These are phyloP conservation scores for Coleophoma cylindrospora DNA, from an alignment of 2,329 filamentous ascomycete species.

Conservation along the genomic window DNA sequence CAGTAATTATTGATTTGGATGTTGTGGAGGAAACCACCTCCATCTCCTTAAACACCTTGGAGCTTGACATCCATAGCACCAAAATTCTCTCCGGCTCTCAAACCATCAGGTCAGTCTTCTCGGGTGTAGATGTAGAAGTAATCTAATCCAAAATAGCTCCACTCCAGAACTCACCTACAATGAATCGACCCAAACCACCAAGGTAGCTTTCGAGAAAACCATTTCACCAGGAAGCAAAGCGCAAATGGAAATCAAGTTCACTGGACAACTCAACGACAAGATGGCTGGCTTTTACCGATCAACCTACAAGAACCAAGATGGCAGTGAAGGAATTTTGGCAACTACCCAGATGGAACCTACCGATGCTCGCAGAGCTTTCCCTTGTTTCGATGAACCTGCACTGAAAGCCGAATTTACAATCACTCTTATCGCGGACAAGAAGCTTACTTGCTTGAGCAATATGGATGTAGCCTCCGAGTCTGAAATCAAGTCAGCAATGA, in stretches of 20 bases:
- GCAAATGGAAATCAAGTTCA: conserved; percentile 72
- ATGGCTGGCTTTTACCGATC: conserved; percentile 98
- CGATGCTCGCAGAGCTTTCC: conserved; percentile 87
- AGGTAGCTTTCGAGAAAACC: conserved; percentile 69
- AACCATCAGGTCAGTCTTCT: conserved; percentile 36
- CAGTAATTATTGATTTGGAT: conserved; percentile 80
- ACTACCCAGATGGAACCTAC: conserved; percentile 97
- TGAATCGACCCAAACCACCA: conserved; percentile 75
- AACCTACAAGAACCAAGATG: conserved; percentile 80
- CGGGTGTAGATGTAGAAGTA: conserved; percentile 9
- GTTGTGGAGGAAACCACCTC: conserved; percentile 79
- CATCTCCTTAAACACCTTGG: conserved; percentile 82
- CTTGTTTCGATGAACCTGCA: conserved; percentile 93
- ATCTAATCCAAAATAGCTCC: conserved; percentile 41
- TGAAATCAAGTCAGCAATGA: conserved; percentile 60
- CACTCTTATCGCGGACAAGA: conserved; percentile 84
- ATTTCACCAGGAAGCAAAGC: conserved; percentile 73
- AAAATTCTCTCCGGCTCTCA: conserved; percentile 59
- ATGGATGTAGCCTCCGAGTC: conserved; percentile 88
- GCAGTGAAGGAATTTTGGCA: conserved; percentile 75
- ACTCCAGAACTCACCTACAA: conserved; percentile 67
- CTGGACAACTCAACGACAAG: conserved; percentile 79
- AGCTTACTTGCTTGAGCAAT: conserved; percentile 89
- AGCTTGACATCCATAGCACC: conserved; percentile 75
- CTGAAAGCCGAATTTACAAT: conserved; percentile 91